phyloP scores from a whole-genome alignment of 1,284 basidiomycete genomes.

The Marasmius oreades region DNA sequence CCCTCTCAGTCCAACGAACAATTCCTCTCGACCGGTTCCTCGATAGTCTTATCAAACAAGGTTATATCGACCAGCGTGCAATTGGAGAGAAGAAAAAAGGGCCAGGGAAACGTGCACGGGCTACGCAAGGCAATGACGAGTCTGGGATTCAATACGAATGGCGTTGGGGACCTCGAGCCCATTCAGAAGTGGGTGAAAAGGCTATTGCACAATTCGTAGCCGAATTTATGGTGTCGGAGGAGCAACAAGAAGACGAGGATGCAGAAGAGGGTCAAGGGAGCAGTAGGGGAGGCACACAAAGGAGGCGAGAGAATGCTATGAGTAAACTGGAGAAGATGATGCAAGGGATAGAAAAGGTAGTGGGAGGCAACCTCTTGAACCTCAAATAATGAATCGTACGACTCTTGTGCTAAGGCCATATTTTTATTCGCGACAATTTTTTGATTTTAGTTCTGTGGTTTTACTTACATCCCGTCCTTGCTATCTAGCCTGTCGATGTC shows the following conservation, averaged over 20 bases:
- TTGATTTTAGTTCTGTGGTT: too few relatives aligned
- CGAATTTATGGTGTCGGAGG: constrained; percentile 67
- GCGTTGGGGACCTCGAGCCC: constrained; percentile 76
- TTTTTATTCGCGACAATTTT: not conserved
- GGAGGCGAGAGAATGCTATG: constrained; percentile 19
- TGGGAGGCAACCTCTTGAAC: constrained; percentile 52
- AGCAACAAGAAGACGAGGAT: constrained; percentile 36
- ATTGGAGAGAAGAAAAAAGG: constrained; percentile 37
- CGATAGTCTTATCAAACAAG: constrained; percentile 52
- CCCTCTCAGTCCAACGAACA: constrained; percentile 44
- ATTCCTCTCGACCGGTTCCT: constrained; percentile 58
- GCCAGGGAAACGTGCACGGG: constrained; percentile 52
- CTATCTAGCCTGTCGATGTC: too few relatives aligned
- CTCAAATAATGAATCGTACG: constrained; percentile 26
- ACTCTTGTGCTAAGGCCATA: not conserved
- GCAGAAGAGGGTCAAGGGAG: constrained; percentile 30
- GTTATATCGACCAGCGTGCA: constrained; percentile 60
- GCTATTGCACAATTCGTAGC: constrained; percentile 63
- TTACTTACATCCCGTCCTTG: too few relatives aligned
- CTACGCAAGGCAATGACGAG: constrained; percentile 31
- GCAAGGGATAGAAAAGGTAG: constrained; percentile 58
- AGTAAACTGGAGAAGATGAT: constrained; percentile 44
- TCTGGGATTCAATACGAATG: constrained; percentile 56
- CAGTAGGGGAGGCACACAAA: constrained; percentile 16
- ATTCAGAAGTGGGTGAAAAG: constrained; percentile 69